Percentiles rank a stretch among this genome's conserved stretches.
These are phyloP conservation scores for Polytolypa hystricis DNA, from an alignment of 2,329 filamentous ascomycete genomes.

Conservation along the genomic window DNA sequence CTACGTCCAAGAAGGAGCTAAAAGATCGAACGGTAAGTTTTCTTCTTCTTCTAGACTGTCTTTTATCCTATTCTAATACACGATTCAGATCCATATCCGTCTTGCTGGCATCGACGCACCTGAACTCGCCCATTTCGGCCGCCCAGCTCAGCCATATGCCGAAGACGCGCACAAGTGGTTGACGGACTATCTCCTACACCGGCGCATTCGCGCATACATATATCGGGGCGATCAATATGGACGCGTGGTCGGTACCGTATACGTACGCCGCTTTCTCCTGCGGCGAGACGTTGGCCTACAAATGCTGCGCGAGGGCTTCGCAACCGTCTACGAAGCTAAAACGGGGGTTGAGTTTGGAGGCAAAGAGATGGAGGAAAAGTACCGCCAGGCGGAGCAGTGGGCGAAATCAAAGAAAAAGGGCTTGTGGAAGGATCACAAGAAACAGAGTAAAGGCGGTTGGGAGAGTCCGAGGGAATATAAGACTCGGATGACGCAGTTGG, in stretches of 20 bases:
- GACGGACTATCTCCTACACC: constrained; percentile 56
- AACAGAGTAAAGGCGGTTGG: constrained; percentile 41
- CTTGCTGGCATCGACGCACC: constrained; percentile 90
- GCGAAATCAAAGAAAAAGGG: constrained; percentile 56
- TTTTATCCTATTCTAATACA: background rate
- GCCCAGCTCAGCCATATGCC: constrained; percentile 71
- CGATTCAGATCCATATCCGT: constrained; percentile 60
- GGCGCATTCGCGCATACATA: constrained; percentile 69
- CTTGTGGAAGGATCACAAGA: constrained; percentile 57
- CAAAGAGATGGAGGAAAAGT: constrained; percentile 40
- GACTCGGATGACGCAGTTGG: constrained; percentile 40
- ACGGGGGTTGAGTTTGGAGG: constrained; percentile 79
- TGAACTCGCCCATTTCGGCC: constrained; percentile 84
- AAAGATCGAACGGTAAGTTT: constrained; percentile 62
- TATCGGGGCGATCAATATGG: constrained; percentile 86
- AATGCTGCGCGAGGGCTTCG: constrained; percentile 76
- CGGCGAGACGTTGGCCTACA: constrained; percentile 75
- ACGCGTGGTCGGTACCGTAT: constrained; percentile 77
- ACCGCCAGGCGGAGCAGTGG: constrained; percentile 37
- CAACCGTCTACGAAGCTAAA: constrained; percentile 91
- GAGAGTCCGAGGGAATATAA: constrained; percentile 90
- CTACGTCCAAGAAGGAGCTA: constrained; percentile 55
- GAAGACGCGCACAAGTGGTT: constrained; percentile 75
- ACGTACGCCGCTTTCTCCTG: constrained; percentile 50
- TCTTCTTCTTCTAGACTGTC: constrained; percentile 4